phyloP scores from a whole-genome alignment of 106 monocot species.

The Iris macrosiphon region DNA sequence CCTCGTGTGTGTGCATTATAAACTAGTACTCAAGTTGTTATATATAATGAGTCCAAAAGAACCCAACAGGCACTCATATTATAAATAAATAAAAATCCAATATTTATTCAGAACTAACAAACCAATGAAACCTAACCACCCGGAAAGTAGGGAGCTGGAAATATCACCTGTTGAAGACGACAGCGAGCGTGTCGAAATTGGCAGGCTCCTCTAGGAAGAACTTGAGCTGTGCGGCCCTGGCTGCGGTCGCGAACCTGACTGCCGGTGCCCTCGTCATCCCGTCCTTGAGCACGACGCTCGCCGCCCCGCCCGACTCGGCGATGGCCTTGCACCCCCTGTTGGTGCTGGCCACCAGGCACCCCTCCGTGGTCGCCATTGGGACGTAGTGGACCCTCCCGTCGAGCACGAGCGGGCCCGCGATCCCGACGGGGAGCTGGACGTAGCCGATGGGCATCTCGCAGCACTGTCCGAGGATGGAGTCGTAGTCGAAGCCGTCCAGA shows the following conservation, averaged over 20 bases:
- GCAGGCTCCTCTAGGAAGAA: constrained; percentile 51
- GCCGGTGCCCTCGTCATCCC: constrained; percentile 75
- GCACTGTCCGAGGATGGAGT: constrained; percentile 70
- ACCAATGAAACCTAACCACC: no score
- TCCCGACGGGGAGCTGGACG: constrained; percentile 60
- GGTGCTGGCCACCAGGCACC: constrained; percentile 77
- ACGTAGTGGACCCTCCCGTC: constrained; percentile 52
- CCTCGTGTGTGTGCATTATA: no score
- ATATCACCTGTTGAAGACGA: constrained; percentile 83
- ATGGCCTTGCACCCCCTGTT: constrained; percentile 80
- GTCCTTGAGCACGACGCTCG: constrained; percentile 54
- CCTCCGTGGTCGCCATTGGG: constrained; percentile 87
- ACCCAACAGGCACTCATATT: no score
- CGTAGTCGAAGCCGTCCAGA: constrained; percentile 70
- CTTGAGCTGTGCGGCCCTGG: constrained; percentile 59
- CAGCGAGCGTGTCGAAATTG: constrained; percentile 47
- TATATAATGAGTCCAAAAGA: no score
- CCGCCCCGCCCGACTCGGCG: constrained; percentile 58
- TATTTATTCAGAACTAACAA: no score
- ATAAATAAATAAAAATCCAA: no score
- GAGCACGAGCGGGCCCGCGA: constrained; percentile 65
- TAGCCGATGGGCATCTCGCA: constrained; percentile 79
- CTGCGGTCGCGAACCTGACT: constrained; percentile 47
- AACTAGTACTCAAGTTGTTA: no score
- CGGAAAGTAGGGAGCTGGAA: no score